Evolutionary conservation across 352 stramenopile genomes (phyloP), one percentile per base, ranked within the genome.

Genomic region (Globisporangium perplexum): DNA sequence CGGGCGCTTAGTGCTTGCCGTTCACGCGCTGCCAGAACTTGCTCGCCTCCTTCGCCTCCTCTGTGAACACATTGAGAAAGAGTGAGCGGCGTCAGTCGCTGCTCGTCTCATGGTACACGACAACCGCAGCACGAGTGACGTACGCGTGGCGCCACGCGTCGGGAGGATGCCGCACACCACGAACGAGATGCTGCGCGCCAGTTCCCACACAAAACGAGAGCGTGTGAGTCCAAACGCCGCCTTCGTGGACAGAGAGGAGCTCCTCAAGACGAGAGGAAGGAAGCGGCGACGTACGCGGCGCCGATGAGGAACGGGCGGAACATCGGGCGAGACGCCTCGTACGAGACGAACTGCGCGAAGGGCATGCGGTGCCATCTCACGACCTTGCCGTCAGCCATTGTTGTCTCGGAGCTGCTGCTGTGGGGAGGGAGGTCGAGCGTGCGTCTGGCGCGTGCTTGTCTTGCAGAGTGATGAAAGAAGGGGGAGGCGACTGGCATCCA

Each of bases 1-100:
- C 47, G n/a, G 47, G 42, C 45, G 39, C 61, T 80, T 91, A 91
- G 72, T 91, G 80, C 77, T 81, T 94, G 73, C 78, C 82, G 71
- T 94, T 88, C 35, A 82, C 49, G 53, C 80, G 80, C 69, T 92
- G 74, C 84, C 84, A 94, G 81, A 82, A 94, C 66, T 91, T 90
- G 50, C 70, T 86, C 71, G 87, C 79, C 57, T 88, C 75, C 69
- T 83, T 88, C 60, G 85, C 71, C 66, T 94, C 84, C 66, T 94
- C 77, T 83, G 56, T 64, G 54, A 57, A 5, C 38, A 17, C 15
- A n/a, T n/a, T 15, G 22, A 45, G 45, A 33, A 54, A 0, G 41
- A 53, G 26, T 2, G 14, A 4, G 36, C 7, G n/a, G 10, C 50
- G 39, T 18, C 18, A 46, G 41, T 22, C n/a, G 18, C 7, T 11